Base-by-base conservation (phyloP, 2,329 filamentous ascomycete genomes). In the Coniochaeta sp. region DNA sequence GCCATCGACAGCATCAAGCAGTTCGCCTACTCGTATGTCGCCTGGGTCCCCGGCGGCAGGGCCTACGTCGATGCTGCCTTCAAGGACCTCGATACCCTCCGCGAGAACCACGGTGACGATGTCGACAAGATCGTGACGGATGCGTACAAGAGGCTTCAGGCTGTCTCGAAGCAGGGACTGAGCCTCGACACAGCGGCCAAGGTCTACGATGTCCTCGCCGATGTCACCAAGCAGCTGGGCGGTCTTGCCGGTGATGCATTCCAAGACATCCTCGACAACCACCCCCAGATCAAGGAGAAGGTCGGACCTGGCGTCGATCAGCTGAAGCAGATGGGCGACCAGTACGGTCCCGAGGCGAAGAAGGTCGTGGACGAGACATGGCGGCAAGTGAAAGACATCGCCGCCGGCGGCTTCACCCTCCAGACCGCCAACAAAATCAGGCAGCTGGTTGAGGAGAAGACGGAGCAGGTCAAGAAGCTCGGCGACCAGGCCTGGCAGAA, bases 341-440 rank as follows among this genome's bases (percentile, higher is more conserved):
- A 82, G 53, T 86, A 86, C 60, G 87, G 87, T 0, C 87, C 86
- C 0, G 84, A 90, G 62, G 86, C 85, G 0, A 88, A 89, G 77
- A 84, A 89, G 74, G 78, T 88, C 65, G 78, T 87, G 5, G 83
- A 90, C 51, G 75, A 85, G 67, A 87, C 86, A 1, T 89, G 85
- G 79, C 65, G 76, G 27, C 77, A 90, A 64, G 71, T 88, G 57
- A 76, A 75, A 57, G 80, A 86, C 33, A 76, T 89, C 47, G 63
- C 87, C 51, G 77, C 81, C 45, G 75, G 75, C 13, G 86, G 86
- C 2, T 62, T 88, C 50, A 81, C 74, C 48, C 71, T 73, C 0
- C 65, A 67, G 14, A 79, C 71, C 42, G 58, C 78, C 0, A 71
- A 79, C 50, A 82, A 81, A 60, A 75, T 83, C 20, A 76, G 78